Conservation (phyloP, 208 protist species). For the Histomonas meleagridis region DNA sequence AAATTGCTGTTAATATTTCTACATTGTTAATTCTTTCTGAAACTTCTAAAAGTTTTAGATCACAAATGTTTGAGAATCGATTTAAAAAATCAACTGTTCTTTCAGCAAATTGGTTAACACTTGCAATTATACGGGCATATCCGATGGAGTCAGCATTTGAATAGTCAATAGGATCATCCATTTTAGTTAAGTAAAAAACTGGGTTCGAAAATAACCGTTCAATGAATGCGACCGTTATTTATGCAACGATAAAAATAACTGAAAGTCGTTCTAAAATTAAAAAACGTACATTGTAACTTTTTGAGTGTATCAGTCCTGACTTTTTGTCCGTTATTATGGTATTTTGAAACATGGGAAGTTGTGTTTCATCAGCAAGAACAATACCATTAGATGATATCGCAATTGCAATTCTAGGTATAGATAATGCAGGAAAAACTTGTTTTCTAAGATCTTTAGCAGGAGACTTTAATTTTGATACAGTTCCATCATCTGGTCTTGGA, state of each 20-base stretch:
- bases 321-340: too few relatives aligned
- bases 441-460: background rate
- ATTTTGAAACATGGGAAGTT: too few relatives aligned
- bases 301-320: too few relatives aligned
- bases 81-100: slow-evolving; percentile 28
- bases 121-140: background rate
- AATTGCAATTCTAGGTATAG: slow-evolving; percentile 20
- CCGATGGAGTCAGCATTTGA: background rate
- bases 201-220: too few relatives aligned
- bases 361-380: background rate
- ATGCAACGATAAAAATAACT: too few relatives aligned
- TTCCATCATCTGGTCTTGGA: slow-evolving; percentile 8
- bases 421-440: slow-evolving; percentile 22
- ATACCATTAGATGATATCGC: slow-evolving; percentile 14
- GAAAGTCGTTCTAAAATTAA: too few relatives aligned
- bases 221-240: too few relatives aligned
- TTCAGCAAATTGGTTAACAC: slow-evolving; percentile 6
- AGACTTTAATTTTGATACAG: background rate
- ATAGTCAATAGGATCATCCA: slow-evolving; percentile 12
- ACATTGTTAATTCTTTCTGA: slow-evolving; percentile 7
- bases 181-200: too few relatives aligned
- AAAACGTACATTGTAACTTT: too few relatives aligned
- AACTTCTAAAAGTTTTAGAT: slow-evolving; percentile 19
- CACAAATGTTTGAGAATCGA: background rate
- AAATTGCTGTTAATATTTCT: slow-evolving; percentile 28